Base-by-base conservation (phyloP, 208 protist species). In the Acanthamoeba triangularis region DNA sequence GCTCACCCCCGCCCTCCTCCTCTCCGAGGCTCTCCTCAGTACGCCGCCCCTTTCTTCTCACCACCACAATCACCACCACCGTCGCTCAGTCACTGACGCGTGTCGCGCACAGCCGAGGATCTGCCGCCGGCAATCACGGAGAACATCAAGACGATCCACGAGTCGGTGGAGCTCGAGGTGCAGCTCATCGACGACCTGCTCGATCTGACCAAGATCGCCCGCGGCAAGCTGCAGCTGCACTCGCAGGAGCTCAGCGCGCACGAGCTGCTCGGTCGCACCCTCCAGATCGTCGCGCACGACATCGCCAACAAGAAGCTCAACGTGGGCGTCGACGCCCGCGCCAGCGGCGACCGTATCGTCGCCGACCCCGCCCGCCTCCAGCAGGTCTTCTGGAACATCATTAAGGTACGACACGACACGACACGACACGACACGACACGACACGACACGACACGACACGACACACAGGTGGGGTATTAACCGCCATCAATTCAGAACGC, bases 111-210 rank as follows among this genome's bases (percentile, higher is more conserved):
- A 93, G 87, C 41, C 72, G 65, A 63, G 49, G n/a, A 20, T 7
- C 41, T 93, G 25, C 59, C 88, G 37, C 41, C 5, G 30, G 1
- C 13, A 1, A 47, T 54, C 1, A 16, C 4, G 47, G 88, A 93
- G 44, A 93, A 61, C 30, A 35, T 90, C 18, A 28, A 3, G 0
- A 90, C 25, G 59, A 90, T 90, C 23, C 37, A 30, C 59, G 82
- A 90, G 10, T 41, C 18, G n/a, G 49, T 90, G 2, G 82, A 90
- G 52, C 82, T 90, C 18, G 82, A 90, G 11, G 82, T 90, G 41
- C 82, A 65, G 23, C 49, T 90, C 33, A 90, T 90, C n/a, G 82
- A 90, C 59, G 82, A 90, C 25, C 28, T 90, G 49, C 82, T 90
- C 33, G 82, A 90, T 30, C 28, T 90, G 2, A 90, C 82, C 82